Evolutionary conservation across 805 yeast species (phyloP), one percentile per base, ranked within the genome.

Genomic region (Spathaspora girioi): DNA sequence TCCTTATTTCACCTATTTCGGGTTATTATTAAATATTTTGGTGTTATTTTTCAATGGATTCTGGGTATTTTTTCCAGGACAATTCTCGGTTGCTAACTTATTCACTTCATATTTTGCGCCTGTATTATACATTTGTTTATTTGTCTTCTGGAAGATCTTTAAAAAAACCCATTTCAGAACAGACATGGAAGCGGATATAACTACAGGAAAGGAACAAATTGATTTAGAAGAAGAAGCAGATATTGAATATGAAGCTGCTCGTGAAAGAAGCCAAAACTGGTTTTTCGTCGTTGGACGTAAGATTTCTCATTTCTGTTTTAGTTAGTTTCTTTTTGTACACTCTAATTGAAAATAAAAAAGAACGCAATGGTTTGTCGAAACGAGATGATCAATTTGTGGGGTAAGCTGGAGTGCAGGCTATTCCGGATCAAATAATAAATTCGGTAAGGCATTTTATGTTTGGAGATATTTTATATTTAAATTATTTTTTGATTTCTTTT

Each of bases 41-140:
- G 64, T 70, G 35, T 60, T 71, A 41, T 54, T 71, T 32, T 70
- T 69, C 62, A 70, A 70, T 50, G 82, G 81, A 15, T 71, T 70
- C 58, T 68, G 73, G 72, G 57, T 69, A 8, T 70, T 71, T 48
- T 70, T 71, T 64, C 74, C 75, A 1, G 72, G 71, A 18, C 58
- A 65, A 49, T 63, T 68, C 38, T 52, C 68, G 1, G 72, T 59
- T 26, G 66, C 71, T 18, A 64, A 68, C 53, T 60, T 70, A 52
- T 68, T 70, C 57, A 70, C 75, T 3, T 63, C 70, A 1, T 70
- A 70, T 54, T 70, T 70, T 57, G 74, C 73, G 6, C 75, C 71
- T 0, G 69, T 69, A 5, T 59, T 71, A 47, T 63, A 60, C 48
- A 27, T 59, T 14, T 38, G 46, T 1, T 59, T 66, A 27, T 70